Evolutionary conservation across 1,139 yeast species (phyloP), one percentile per base, ranked within the genome.

Genomic region (Diutina sp.): DNA sequence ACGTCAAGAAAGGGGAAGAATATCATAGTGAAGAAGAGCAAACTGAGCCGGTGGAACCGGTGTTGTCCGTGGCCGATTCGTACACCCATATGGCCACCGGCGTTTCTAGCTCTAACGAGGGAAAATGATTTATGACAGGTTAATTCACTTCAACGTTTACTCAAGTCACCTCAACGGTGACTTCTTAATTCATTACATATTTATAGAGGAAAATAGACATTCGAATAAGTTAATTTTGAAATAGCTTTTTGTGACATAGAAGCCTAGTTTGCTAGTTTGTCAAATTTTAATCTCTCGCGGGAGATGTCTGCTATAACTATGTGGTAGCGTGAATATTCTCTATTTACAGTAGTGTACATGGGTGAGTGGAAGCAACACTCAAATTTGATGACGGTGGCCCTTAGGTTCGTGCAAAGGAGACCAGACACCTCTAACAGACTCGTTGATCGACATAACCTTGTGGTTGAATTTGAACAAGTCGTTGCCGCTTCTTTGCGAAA

Each of bases 351-450:
- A 25, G 8, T 46, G 21, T n/a, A 32, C 41, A 35, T 9, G 41
- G 41, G 41, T 35, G 41, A 35, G n/a, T 35, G 41, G 21, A 6
- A n/a, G 28, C 53, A 14, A n/a, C 21, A 46, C 48, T 35, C 74
- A 88, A 57, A 89, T 80, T 66, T 78, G 84, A 73, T 81, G 85
- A 72, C 95, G 83, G 66, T 74, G 76, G 47, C 76, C 74, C 68
- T 87, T 85, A 59, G 83, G 84, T 56, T 80, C 83, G 68, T 93
- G 97, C 76, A 93, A 78, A 58, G 99, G 99, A 55, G 97, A 90
- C 99, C 99, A 93, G 56, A 93, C 78, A 65, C 99, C 99, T 78
- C 99, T 86, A 18, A 93, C 93, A 56, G 96, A 85, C 59, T 81
- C 82, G 69, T 91, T 93, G 59, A 78, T 70, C 52, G 96, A 85